A percentile compares a stretch with the other conserved stretches of the same genome.
These are phyloP conservation scores for Apiospora sp. DNA, from an alignment of 2,329 filamentous ascomycete genomes.

Conservation along the genomic window DNA sequence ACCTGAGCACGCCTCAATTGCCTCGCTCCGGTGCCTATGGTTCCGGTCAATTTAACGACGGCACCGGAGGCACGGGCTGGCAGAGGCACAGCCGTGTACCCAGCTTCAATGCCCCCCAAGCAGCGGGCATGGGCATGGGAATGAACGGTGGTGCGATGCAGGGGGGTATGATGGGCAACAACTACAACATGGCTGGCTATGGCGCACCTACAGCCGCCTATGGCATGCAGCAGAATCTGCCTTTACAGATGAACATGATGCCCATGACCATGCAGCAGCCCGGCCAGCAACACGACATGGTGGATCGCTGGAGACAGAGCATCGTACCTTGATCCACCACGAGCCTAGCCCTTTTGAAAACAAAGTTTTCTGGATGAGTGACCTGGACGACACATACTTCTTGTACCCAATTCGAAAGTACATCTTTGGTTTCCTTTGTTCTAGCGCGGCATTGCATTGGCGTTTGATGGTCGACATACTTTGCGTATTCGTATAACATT, in stretches of 20 bases:
- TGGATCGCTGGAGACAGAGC: constrained; percentile 45
- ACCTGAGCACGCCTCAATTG: constrained; percentile 43
- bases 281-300: constrained; percentile 41
- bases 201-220: constrained; percentile 28
- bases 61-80: constrained; percentile 49
- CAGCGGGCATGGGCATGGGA: constrained; percentile 1
- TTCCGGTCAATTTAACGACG: constrained; percentile 64
- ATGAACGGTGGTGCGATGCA: constrained; percentile 5
- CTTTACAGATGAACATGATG: constrained; percentile 29
- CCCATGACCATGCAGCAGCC: constrained; percentile 37
- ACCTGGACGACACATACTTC: background rate
- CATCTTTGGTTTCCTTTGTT: background rate
- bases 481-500: constrained; percentile 4
- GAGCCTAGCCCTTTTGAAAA: background rate
- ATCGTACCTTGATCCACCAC: constrained; percentile 35
- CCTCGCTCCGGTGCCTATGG: constrained; percentile 55
- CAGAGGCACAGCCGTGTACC: constrained; percentile 15
- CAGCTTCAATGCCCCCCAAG: background rate
- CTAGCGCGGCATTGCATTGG: constrained; percentile 15
- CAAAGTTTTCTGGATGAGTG: background rate
- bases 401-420: background rate
- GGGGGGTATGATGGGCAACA: constrained; percentile 22
- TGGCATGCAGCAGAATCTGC: constrained; percentile 29
- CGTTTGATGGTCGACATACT: background rate
- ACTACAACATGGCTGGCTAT: constrained; percentile 21